Percentiles rank a stretch among this genome's conserved stretches.
These are phyloP conservation scores for Murraya koenigii DNA, from an alignment of 345 rosid genomes.

Conservation along the genomic window DNA sequence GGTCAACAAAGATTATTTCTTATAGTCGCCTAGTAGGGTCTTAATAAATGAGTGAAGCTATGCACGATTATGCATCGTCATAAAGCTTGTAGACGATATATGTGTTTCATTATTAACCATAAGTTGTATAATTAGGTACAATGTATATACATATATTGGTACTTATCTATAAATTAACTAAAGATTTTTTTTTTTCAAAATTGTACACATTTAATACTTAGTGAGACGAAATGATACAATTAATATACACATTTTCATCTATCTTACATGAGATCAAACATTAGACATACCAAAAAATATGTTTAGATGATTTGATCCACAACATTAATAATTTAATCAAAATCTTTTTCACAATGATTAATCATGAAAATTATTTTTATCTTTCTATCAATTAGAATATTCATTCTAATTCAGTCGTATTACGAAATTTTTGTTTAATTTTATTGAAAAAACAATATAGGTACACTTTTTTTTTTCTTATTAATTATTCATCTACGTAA, in stretches of 20 bases:
- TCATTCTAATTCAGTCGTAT: neutral
- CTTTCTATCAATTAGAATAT: neutral
- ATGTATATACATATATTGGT: too few relatives aligned
- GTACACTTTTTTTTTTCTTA: too few relatives aligned
- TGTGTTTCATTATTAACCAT: neutral
- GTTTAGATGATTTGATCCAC: too few relatives aligned
- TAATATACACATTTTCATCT: too few relatives aligned
- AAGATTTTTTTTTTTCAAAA: too few relatives aligned
- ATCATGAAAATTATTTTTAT: too few relatives aligned
- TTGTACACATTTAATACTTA: neutral
- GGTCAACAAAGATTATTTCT: neutral
- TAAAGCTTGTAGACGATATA: neutral
- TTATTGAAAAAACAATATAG: neutral
- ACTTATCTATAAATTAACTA: neutral
- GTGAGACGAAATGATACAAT: too few relatives aligned
- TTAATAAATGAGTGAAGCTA: conserved; percentile 5
- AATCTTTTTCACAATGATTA: too few relatives aligned
- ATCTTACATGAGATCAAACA: too few relatives aligned
- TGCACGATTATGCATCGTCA: neutral
- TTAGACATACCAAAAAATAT: too few relatives aligned
- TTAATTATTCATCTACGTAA: neutral
- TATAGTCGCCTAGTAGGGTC: neutral
- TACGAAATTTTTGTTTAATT: neutral
- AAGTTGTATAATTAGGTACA: neutral
- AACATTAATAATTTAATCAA: too few relatives aligned